Evolutionary conservation across 176 grass and related monocot species (phyloP).

Genomic region (Zoysia pacifica): DNA sequence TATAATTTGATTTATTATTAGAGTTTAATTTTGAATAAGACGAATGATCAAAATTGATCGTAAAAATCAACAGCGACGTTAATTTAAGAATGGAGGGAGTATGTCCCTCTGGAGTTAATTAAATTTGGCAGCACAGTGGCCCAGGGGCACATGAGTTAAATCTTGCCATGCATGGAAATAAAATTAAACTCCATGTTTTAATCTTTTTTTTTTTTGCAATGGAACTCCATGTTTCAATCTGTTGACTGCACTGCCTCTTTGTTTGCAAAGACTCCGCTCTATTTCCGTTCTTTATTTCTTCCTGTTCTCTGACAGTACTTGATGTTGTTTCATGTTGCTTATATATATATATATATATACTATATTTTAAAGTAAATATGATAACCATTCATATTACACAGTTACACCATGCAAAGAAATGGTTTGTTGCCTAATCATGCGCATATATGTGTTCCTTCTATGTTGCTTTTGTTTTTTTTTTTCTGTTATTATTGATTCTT

Average conservation of each 20-base stretch:
- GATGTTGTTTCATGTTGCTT: neutral
- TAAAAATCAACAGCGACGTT: no score
- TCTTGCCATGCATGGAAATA: slow-evolving; percentile 13
- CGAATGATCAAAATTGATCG: no score
- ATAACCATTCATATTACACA: neutral
- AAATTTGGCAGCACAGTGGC: neutral
- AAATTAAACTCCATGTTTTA: neutral
- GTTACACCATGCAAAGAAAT: neutral
- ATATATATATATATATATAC: neutral
- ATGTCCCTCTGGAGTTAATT: neutral
- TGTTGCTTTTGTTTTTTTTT: neutral
- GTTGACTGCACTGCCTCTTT: neutral
- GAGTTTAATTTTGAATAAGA: no score
- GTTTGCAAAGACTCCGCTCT: neutral
- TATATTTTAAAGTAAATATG: slow-evolving; percentile 19
- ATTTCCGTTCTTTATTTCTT: neutral
- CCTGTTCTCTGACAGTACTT: neutral
- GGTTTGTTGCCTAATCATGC: no score
- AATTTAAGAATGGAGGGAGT: no score
- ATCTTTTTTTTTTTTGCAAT: no score
- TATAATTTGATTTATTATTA: no score
- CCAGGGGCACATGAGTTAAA: slow-evolving; percentile 16
- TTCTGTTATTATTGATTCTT: neutral
- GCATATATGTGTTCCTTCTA: neutral
- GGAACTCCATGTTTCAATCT: neutral